Conservation (phyloP, 2,329 filamentous ascomycete species). For the Colletotrichum simmondsii region DNA sequence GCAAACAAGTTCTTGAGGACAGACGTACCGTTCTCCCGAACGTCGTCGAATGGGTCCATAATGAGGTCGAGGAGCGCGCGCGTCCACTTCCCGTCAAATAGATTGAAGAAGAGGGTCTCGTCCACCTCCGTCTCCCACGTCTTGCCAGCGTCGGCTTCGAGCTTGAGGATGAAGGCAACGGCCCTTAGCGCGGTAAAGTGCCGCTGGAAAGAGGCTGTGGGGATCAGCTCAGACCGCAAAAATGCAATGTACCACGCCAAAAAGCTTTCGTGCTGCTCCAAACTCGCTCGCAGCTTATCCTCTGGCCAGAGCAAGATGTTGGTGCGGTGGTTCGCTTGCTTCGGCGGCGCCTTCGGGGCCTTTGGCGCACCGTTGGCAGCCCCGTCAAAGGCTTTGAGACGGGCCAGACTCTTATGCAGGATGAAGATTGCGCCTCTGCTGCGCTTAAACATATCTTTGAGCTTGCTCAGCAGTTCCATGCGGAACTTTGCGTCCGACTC, state of each 20-base stretch:
- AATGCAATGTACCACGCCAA: conserved; percentile 81
- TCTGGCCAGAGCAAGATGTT: conserved; percentile 52
- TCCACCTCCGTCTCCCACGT: conserved; percentile 51
- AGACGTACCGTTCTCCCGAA: conserved; percentile 69
- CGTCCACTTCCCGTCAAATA: conserved; percentile 62
- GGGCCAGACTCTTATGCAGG: conserved; percentile 55
- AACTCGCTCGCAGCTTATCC: conserved; percentile 47
- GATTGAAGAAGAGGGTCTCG: conserved; percentile 52
- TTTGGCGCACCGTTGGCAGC: conserved; percentile 21
- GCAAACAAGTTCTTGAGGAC: conserved; percentile 63
- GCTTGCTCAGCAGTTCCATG: conserved; percentile 80
- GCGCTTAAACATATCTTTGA: conserved; percentile 81
- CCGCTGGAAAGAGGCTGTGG: conserved; percentile 89
- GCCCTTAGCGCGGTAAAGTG: conserved; percentile 85
- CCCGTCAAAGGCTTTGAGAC: conserved; percentile 32
- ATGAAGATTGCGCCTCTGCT: conserved; percentile 74
- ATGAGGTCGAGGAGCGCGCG: conserved; percentile 81
- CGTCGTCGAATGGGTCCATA: conserved; percentile 93
- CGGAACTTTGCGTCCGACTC: conserved; percentile 90
- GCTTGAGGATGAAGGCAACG: conserved; percentile 72
- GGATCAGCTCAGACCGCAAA: conserved; percentile 77
- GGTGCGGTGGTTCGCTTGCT: conserved; percentile 42
- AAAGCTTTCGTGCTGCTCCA: conserved; percentile 70
- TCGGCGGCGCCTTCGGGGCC: conserved; percentile 20
- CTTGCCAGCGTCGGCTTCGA: conserved; percentile 69